Percentiles rank a stretch among this genome's conserved stretches.
phyloP scores from a whole-genome alignment of 1,284 basidiomycete genomes.

The Anthracocystis walkeri region DNA sequence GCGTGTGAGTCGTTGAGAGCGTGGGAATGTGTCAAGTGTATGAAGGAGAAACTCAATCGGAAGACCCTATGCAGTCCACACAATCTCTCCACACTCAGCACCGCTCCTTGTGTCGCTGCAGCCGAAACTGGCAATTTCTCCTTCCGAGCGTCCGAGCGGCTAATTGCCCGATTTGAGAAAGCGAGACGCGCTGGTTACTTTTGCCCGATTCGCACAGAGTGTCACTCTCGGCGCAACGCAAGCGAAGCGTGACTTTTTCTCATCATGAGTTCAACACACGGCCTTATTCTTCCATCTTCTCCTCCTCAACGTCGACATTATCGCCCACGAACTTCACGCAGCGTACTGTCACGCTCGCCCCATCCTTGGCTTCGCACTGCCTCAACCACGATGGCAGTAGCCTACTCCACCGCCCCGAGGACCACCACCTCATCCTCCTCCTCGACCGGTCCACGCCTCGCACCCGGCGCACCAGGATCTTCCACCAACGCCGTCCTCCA shows the following conservation, averaged over 20 bases:
- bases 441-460: constrained; percentile 18
- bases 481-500: constrained; percentile 21
- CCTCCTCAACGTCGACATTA: neutral
- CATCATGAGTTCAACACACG: too few species aligned
- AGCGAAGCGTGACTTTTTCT: too few species aligned
- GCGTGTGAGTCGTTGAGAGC: neutral
- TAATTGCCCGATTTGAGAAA: neutral
- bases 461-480: constrained; percentile 29
- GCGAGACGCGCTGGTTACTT: neutral
- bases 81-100: constrained; percentile 1
- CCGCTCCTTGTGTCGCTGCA: neutral
- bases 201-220: neutral
- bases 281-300: too few species aligned
- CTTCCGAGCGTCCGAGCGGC: constrained; percentile 6
- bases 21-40: constrained; percentile 1
- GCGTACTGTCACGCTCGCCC: neutral
- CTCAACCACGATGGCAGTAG: constrained; percentile 12
- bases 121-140: neutral
- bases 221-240: neutral
- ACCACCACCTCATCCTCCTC: constrained; percentile 6
- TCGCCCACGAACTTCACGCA: neutral
- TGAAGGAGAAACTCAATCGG: neutral
- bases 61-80: neutral
- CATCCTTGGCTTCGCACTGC: neutral
- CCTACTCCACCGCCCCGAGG: constrained; percentile 9